Base-by-base conservation (phyloP, 108 stramenopile genomes). In the Cylindrotheca fusiformis region DNA sequence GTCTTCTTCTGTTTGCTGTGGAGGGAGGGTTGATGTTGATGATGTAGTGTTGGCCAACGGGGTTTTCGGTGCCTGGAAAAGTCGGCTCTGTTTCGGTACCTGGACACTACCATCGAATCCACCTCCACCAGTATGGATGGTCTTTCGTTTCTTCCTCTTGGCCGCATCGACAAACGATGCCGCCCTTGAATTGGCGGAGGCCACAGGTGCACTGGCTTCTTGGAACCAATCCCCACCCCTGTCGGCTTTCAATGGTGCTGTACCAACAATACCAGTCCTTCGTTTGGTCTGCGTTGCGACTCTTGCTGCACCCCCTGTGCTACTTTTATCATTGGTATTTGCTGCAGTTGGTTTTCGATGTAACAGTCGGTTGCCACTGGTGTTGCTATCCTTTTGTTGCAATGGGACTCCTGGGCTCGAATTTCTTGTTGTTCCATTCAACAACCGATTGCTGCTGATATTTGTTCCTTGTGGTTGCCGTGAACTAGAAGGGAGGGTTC, bases 91-190 rank as follows among this genome's bases (percentile, higher is more conserved):
- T 61, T 80, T 84, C 4, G 86, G 90, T 51, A 91, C 76, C 32
- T 60, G 59, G 18, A 91, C 87, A 17, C 80, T 66, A 19, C 90
- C 87, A 59, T 92, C 77, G 50, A 79, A 84, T 18, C 73, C 77
- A 26, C 60, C 56, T 17, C 58, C 58, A 18, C 24, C 59, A 10
- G 58, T 61, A 21, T 23, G 60, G 24, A 61, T 48, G 0, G 19
- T n/a, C 3, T 52, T 32, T 24, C 17, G 22, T 26, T 31, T 32
- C 48, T 41, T 33, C n/a, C 32, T 28, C 18, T 56, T 33, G 51
- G 30, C 47, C 52, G 52, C 23, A 2, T 47, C 36, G 19, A 3
- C 18, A 2, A 31, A 18, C 4, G 30, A 4, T 14, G 51, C 12
- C 1, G 12, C 6, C 10, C 60, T 17, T n/a, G 14, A 19, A 20